Conservation (phyloP, 805 yeast species). For the Starmera quercuum region DNA sequence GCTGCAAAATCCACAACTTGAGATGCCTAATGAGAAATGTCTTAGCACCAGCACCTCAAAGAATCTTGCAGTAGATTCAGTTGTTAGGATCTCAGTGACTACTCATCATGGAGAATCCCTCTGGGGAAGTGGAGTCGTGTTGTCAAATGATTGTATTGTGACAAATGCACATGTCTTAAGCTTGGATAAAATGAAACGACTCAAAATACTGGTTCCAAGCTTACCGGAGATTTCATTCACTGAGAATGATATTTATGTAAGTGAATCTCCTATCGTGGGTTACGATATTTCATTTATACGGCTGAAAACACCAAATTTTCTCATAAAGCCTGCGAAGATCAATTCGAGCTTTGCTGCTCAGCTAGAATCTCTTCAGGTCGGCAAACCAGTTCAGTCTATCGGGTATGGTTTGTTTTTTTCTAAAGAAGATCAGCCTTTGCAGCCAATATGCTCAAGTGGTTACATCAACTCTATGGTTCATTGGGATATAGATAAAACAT, state of each 20-base stretch:
- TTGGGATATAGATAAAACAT: background rate
- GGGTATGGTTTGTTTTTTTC: conserved; percentile 19
- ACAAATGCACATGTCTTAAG: conserved; percentile 21
- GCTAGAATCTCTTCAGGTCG: conserved; percentile 6
- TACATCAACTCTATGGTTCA: conserved; percentile 11
- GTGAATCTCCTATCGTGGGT: conserved; percentile 13
- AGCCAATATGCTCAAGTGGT: conserved; percentile 17
- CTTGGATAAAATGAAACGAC: conserved; percentile 4
- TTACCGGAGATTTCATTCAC: conserved; percentile 2
- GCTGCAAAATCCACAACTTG: conserved; percentile 5
- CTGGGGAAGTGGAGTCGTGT: conserved; percentile 22
- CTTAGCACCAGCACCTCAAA: too few species aligned
- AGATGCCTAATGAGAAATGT: background rate
- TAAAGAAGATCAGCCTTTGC: conserved; percentile 2
- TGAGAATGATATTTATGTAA: conserved; percentile 7
- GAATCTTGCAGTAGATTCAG: conserved; percentile 5
- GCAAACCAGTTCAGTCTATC: conserved; percentile 13
- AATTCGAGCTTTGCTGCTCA: conserved; percentile 2
- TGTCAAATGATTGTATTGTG: conserved; percentile 10
- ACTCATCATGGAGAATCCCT: conserved; percentile 10
- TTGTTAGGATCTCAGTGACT: conserved; percentile 15
- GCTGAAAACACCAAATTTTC: conserved; percentile 4
- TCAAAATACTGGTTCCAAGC: conserved; percentile 9
- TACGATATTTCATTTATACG: conserved; percentile 19
- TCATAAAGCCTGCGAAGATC: conserved; percentile 8